Conservation (phyloP, 345 rosid genomes). For the Brassica juncea region DNA sequence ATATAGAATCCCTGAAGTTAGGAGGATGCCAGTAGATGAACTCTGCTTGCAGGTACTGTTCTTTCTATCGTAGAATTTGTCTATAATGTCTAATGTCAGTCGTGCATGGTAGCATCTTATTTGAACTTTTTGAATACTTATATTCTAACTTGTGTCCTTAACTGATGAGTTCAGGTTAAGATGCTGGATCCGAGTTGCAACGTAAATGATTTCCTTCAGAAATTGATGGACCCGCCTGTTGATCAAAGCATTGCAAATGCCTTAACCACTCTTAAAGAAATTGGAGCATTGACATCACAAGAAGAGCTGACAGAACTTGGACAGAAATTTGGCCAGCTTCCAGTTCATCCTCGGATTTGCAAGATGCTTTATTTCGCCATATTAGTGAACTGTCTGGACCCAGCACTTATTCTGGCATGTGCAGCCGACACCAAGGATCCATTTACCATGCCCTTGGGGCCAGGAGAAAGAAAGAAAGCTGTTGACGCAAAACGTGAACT, state of each 20-base stretch:
- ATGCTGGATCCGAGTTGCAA: constrained; percentile 68
- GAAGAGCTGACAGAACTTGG: constrained; percentile 89
- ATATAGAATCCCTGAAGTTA: constrained; percentile 86
- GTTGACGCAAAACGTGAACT: constrained; percentile 67
- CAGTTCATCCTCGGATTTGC: constrained; percentile 91
- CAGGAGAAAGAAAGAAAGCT: constrained; percentile 70
- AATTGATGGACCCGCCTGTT: constrained; percentile 93
- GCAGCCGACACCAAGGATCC: constrained; percentile 85
- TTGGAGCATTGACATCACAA: constrained; percentile 77
- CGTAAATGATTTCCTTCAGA: constrained; percentile 63
- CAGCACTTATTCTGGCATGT: constrained; percentile 92
- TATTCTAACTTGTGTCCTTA: constrained; percentile 22
- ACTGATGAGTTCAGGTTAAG: constrained; percentile 63
- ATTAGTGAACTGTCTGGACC: constrained; percentile 88
- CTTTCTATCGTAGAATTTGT: not conserved
- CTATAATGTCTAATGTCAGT: not conserved
- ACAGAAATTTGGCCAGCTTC: constrained; percentile 77
- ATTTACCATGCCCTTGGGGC: constrained; percentile 70
- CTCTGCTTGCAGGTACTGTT: constrained; percentile 84
- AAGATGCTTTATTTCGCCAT: constrained; percentile 92
- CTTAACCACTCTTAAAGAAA: constrained; percentile 66
- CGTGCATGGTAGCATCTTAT: constrained; percentile 19
- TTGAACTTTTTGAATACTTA: constrained; percentile 17
- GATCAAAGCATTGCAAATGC: constrained; percentile 69
- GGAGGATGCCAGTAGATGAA: constrained; percentile 90